Percentiles rank a stretch among this genome's conserved stretches.
Evolutionary conservation across 345 rosid species (phyloP).

Genomic region (Syzygium grande): DNA sequence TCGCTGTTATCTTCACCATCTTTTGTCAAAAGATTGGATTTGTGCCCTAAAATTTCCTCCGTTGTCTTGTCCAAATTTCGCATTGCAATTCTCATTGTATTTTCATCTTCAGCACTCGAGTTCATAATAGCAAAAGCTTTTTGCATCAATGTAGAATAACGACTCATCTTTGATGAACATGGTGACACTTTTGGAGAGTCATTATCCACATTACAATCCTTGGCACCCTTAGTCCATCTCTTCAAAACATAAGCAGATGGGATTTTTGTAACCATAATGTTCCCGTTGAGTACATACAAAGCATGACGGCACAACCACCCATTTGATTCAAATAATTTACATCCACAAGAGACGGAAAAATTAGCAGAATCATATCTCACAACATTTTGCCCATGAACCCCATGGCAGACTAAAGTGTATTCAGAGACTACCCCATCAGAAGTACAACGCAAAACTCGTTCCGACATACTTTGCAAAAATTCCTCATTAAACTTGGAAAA

Average conservation of each 20-base stretch:
- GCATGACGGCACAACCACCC: not conserved
- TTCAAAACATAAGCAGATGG: not conserved
- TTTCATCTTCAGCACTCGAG: not conserved
- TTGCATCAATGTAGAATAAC: not conserved
- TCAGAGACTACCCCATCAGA: not conserved
- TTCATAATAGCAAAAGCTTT: not conserved
- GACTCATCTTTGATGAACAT: not conserved
- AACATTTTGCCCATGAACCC: not conserved
- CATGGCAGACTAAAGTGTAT: not conserved
- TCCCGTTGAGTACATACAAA: not conserved
- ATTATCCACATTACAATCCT: not conserved
- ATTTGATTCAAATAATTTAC: not conserved
- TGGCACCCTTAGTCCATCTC: not conserved
- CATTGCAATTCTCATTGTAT: not conserved
- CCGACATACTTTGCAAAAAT: not conserved
- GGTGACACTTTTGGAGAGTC: not conserved
- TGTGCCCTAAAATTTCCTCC: not conserved
- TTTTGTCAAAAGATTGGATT: not conserved
- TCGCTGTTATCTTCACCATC: not conserved
- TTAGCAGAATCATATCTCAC: not conserved
- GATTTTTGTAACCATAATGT: not conserved
- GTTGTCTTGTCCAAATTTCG: not conserved
- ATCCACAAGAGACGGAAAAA: not conserved
- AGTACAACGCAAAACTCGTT: not conserved
- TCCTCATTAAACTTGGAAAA: not conserved